Evolutionary conservation across 1,139 yeast species (phyloP).

Genomic region (Arxiozyma slooffiae): DNA sequence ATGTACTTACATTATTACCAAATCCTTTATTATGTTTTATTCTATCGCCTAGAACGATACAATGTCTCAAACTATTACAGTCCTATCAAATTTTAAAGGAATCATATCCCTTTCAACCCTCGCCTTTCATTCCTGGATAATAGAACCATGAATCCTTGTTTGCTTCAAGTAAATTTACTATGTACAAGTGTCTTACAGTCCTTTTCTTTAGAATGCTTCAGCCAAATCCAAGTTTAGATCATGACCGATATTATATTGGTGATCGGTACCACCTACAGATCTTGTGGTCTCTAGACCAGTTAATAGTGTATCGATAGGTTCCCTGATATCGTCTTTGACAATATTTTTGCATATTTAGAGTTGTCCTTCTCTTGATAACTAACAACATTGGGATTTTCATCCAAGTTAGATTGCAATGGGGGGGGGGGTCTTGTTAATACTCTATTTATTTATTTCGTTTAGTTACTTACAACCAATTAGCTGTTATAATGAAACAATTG

Average conservation of each 20-base stretch:
- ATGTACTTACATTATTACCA: conserved; percentile 26
- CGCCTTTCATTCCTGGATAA: conserved; percentile 54
- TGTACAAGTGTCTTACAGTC: conserved; percentile 56
- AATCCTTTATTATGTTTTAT: conserved; percentile 32
- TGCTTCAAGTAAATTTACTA: conserved; percentile 58
- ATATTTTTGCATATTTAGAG: conserved; percentile 34
- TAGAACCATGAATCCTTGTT: conserved; percentile 42
- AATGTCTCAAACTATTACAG: conserved; percentile 67
- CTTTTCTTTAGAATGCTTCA: conserved; percentile 53
- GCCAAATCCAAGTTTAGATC: conserved; percentile 59
- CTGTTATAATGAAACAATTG: neutral
- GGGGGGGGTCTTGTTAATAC: conserved; percentile 38
- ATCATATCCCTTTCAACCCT: conserved; percentile 51
- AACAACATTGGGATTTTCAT: conserved; percentile 2
- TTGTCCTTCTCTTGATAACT: conserved; percentile 34
- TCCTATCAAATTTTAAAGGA: conserved; percentile 51
- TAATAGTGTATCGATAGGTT: conserved; percentile 33
- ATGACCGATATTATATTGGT: conserved; percentile 58
- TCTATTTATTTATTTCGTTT: no score
- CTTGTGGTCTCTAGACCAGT: conserved; percentile 71
- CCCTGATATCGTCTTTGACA: conserved; percentile 16
- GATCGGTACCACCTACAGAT: conserved; percentile 58
- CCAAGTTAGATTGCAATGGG: conserved; percentile 10
- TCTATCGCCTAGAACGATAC: conserved; percentile 54
- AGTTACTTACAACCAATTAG: neutral